These are phyloP conservation scores for Hymenoscyphus albidus DNA, from an alignment of 2,329 filamentous ascomycete genomes.

Conservation along the genomic window DNA sequence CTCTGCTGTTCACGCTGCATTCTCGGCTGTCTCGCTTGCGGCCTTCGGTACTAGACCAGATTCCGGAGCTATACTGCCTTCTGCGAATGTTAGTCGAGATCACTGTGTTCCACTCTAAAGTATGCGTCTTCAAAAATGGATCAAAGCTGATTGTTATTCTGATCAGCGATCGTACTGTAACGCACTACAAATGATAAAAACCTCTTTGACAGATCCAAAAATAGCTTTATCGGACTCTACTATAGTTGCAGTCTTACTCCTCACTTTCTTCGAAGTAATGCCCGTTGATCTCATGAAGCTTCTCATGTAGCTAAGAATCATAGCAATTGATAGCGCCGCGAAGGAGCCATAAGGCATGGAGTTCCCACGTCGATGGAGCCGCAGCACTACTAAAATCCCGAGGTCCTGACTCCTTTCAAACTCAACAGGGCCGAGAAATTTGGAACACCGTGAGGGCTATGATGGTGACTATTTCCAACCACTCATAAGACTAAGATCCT, in stretches of 20 bases:
- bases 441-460: conserved; percentile 58
- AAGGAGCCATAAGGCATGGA: conserved; percentile 53
- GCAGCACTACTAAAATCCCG: conserved; percentile 54
- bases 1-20: conserved; percentile 29
- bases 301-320: neutral
- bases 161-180: conserved; percentile 44
- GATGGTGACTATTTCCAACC: conserved; percentile 42
- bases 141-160: neutral
- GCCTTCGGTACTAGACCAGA: conserved; percentile 49
- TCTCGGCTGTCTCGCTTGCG: conserved; percentile 55
- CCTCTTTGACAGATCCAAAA: conserved; percentile 48
- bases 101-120: neutral
- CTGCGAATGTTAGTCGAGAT: conserved; percentile 38
- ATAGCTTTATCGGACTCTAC: conserved; percentile 49
- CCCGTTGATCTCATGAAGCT: neutral
- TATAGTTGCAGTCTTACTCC: conserved; percentile 52
- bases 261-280: conserved; percentile 55
- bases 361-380: conserved; percentile 57
- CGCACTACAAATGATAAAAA: conserved; percentile 49
- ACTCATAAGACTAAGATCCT: conserved; percentile 36
- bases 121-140: neutral
- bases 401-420: conserved; percentile 48
- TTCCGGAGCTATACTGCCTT: conserved; percentile 34
- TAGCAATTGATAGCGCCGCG: conserved; percentile 49
- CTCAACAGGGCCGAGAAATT: conserved; percentile 49